These are phyloP conservation scores for Auricularia cornea DNA, from an alignment of 768 basidiomycete species.

Conservation along the genomic window DNA sequence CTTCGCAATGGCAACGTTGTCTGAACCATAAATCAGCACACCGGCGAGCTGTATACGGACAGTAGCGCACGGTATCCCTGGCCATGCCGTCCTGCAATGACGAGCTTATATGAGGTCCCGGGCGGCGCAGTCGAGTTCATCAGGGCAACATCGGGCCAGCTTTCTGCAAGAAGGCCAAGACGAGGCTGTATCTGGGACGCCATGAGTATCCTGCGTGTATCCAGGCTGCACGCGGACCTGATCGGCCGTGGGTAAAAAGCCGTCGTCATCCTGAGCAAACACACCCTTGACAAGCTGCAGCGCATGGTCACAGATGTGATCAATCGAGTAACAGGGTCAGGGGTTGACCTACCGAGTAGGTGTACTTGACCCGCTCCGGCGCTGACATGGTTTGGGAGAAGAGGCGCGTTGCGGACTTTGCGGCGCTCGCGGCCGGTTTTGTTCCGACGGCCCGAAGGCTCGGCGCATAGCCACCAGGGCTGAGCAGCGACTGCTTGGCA, in stretches of 20 bases:
- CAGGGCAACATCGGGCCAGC: neutral
- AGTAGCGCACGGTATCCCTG: constrained; percentile 62
- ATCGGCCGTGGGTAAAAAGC: neutral
- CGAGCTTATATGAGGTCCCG: constrained; percentile 47
- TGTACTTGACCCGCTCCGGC: too few relatives aligned
- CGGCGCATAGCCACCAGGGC: too few relatives aligned
- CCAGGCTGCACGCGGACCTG: neutral
- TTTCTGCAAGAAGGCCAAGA: neutral
- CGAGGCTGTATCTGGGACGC: neutral
- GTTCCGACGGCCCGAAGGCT: too few relatives aligned
- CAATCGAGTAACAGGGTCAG: too few relatives aligned
- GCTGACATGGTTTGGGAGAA: too few relatives aligned
- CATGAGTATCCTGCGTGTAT: too few relatives aligned
- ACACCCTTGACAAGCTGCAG: neutral
- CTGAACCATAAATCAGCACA: neutral
- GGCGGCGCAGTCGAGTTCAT: neutral
- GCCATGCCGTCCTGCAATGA: constrained; percentile 63
- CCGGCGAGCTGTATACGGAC: too few relatives aligned
- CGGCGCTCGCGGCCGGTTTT: too few relatives aligned
- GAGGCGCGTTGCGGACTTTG: too few relatives aligned
- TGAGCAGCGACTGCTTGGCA: too few relatives aligned
- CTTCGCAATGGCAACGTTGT: neutral
- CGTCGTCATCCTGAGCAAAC: neutral
- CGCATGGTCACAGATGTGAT: too few relatives aligned
- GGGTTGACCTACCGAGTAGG: too few relatives aligned